Evolutionary conservation across 1,284 basidiomycete genomes (phyloP), one percentile per base, ranked within the genome.

Genomic region (Sanghuangporus sanghuang): DNA sequence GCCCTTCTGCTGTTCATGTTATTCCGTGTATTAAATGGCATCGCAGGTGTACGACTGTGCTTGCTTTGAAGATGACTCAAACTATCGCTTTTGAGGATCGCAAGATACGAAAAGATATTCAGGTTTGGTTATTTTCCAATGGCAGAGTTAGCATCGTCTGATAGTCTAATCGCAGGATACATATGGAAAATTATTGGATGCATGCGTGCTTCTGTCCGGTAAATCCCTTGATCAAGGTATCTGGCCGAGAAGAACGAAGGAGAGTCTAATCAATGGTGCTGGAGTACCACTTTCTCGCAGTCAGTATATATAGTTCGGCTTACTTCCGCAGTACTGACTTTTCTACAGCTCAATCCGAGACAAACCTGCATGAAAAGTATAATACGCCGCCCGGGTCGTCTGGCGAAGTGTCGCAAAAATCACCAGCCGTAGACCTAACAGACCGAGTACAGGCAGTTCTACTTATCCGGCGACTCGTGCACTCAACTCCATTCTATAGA

Each of bases 61-160:
- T 98, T 16, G 89, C 90, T 0, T 87, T 93, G 66, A 96, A 94
- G 72, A 81, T 98, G 14, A 86, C 90, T 2, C 90, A 93, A 70
- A 96, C 94, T 0, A 87, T 90, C 3, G 92, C 93, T 0, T 82
- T 96, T 72, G 96, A 98, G 65, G 96, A 99, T 74, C 84, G 87
- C 18, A 83, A 92, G 21, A 78, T 95, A 61, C 85, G 92, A n/a
- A 91, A 94, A 70, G 96, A 99, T 66, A 77, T 98, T 16, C 95
- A 96, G 79, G 89, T 86, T 68, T 48, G 68, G 64, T 18, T 66
- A n/a, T n/a, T 55, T 21, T 32, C n/a, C 58, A 27, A 39, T 42
- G 55, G 16, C 44, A n/a, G 44, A 18, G 7, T 46, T 12, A 12
- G 50, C 6, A n/a, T 4, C 32, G 36, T 18, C 49, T 62, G 39